Percentiles rank a stretch among this genome's conserved stretches.
Conservation (phyloP, 345 rosid species). For the Eucalyptus sideroxylon region DNA sequence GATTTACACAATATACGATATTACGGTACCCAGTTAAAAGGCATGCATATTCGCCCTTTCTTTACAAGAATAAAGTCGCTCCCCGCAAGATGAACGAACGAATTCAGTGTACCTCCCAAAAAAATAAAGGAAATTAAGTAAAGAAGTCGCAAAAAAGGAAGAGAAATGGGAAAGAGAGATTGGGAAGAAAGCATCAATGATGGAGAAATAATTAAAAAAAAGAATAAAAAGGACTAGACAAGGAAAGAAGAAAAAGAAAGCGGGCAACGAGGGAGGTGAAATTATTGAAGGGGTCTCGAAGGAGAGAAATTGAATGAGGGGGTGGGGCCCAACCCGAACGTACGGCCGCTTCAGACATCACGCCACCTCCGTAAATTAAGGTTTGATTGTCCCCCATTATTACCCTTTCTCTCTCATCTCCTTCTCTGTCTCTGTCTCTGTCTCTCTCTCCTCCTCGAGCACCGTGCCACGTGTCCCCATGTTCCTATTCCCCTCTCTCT, state of each 20-base stretch:
- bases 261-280: not conserved
- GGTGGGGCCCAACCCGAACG: not conserved
- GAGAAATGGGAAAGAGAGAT: not conserved
- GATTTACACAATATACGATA: not conserved
- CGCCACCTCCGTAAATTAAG: conserved; percentile 51
- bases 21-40: not conserved
- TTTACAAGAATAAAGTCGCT: not conserved
- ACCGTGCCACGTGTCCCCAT: conserved; percentile 17
- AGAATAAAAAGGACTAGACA: not conserved
- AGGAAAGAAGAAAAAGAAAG: not conserved
- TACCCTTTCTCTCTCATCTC: not conserved
- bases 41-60: not conserved
- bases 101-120: not conserved
- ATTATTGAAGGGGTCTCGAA: not conserved
- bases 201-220: not conserved
- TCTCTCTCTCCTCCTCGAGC: conserved; percentile 17
- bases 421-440: not conserved
- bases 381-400: not conserved
- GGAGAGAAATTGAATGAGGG: not conserved
- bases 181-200: not conserved
- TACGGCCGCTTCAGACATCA: conserved; percentile 24
- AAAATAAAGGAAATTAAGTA: not conserved
- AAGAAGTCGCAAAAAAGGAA: not conserved
- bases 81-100: not conserved
- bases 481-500: not conserved